phyloP scores from a whole-genome alignment of 1,284 basidiomycete species.

The Trametes sp. region DNA sequence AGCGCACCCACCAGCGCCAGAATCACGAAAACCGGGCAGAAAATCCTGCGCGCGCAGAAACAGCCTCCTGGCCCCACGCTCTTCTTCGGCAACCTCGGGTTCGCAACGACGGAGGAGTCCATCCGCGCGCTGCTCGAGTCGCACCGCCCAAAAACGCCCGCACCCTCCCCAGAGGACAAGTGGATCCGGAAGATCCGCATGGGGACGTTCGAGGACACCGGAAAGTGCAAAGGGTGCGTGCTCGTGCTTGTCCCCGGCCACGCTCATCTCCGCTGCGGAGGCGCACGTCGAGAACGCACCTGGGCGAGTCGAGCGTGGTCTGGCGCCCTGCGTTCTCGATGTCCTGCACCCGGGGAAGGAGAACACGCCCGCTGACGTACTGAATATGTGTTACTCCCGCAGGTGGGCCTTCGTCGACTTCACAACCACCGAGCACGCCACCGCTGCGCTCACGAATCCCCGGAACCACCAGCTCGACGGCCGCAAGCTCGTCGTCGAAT shows the following conservation, averaged over 20 bases:
- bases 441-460: slow-evolving; percentile 82
- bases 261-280: not conserved
- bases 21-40: slow-evolving; percentile 82
- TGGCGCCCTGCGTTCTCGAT: not conserved
- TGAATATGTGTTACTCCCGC: slow-evolving; percentile 13
- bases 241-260: too few relatives aligned
- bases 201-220: slow-evolving; percentile 95
- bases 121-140: slow-evolving; percentile 79
- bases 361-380: slow-evolving; percentile 1
- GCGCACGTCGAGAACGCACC: not conserved
- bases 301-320: not conserved
- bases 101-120: slow-evolving; percentile 82
- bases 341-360: too few relatives aligned
- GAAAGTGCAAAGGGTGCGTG: slow-evolving; percentile 92
- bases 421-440: slow-evolving; percentile 79
- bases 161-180: slow-evolving; percentile 25
- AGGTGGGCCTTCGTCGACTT: slow-evolving; percentile 98
- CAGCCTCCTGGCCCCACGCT: slow-evolving; percentile 85
- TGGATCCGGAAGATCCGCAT: slow-evolving; percentile 92
- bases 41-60: slow-evolving; percentile 83
- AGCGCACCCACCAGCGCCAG: slow-evolving; percentile 47
- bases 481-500: slow-evolving; percentile 88
- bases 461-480: slow-evolving; percentile 88
- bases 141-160: slow-evolving; percentile 50
- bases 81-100: slow-evolving; percentile 90